Evolutionary conservation across 208 protist genomes (phyloP).

Genomic region (Leishmania braziliensis): DNA sequence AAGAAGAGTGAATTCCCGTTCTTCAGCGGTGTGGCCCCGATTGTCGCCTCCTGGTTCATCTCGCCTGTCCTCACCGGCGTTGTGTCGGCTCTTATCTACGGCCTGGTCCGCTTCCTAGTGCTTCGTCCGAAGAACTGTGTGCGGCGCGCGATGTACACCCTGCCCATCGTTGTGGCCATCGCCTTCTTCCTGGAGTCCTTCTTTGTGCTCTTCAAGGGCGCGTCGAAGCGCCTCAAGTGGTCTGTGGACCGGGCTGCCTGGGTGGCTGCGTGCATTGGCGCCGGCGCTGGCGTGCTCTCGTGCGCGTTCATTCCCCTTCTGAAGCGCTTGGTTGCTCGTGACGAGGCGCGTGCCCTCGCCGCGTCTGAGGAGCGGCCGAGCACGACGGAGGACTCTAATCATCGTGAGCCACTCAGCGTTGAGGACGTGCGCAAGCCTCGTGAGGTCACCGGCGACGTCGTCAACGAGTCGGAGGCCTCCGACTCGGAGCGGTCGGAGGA

Average conservation of each 20-base stretch:
- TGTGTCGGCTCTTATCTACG: slow-evolving; percentile 46
- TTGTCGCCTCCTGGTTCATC: slow-evolving; percentile 64
- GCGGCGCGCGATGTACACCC: slow-evolving; percentile 31
- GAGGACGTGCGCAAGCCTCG: slow-evolving; percentile 10
- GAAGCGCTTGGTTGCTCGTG: slow-evolving; percentile 20
- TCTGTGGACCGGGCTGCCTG: slow-evolving; percentile 31
- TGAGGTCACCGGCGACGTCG: slow-evolving; percentile 5
- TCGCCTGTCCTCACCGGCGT: slow-evolving; percentile 50
- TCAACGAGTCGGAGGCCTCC: slow-evolving; percentile 10
- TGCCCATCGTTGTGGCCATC: slow-evolving; percentile 51
- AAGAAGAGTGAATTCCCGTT: slow-evolving; percentile 52
- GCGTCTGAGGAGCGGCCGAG: slow-evolving; percentile 11
- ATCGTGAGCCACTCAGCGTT: background rate
- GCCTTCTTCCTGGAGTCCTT: slow-evolving; percentile 65
- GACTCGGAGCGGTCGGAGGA: slow-evolving; percentile 2
- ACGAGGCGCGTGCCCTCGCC: slow-evolving; percentile 6
- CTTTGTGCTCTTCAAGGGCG: slow-evolving; percentile 65
- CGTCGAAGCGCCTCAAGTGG: slow-evolving; percentile 46
- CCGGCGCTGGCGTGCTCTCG: slow-evolving; percentile 33
- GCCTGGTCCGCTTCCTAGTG: slow-evolving; percentile 35
- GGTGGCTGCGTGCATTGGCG: slow-evolving; percentile 48
- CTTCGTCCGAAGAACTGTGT: slow-evolving; percentile 38
- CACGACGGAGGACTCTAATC: background rate
- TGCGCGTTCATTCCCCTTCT: slow-evolving; percentile 48
- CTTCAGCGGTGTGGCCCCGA: slow-evolving; percentile 53